phyloP scores from a whole-genome alignment of 192 early-diverging fungal genomes.

The Phycomyces nitens region DNA sequence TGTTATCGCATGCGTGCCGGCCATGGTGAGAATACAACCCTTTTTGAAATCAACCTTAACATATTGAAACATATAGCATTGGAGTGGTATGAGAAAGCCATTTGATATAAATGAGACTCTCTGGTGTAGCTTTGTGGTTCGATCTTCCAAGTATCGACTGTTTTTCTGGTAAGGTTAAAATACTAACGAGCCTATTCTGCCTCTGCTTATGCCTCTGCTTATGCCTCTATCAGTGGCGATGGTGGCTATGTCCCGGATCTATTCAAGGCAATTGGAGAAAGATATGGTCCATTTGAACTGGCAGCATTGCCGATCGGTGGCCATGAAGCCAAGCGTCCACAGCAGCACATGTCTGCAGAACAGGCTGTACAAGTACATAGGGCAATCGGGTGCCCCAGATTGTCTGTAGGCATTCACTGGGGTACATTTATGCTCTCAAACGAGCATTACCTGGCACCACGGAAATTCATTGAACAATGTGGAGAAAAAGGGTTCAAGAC shows the following conservation, averaged over 20 bases:
- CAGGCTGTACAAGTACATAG: constrained; percentile 42
- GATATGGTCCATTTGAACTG: constrained; percentile 44
- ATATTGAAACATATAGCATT: constrained; percentile 28
- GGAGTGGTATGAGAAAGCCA: constrained; percentile 36
- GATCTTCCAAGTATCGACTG: constrained; percentile 30
- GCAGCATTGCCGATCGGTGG: constrained; percentile 47
- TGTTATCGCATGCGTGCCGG: constrained; percentile 36
- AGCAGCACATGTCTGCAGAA: constrained; percentile 40
- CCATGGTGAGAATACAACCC: constrained; percentile 34
- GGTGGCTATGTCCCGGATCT: constrained; percentile 46
- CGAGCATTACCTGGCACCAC: constrained; percentile 43
- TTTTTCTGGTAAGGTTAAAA: constrained; percentile 38
- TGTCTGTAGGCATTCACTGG: constrained; percentile 50
- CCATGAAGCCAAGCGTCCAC: constrained; percentile 37
- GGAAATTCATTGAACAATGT: constrained; percentile 2
- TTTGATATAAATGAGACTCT: constrained; percentile 46
- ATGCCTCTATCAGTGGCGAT: constrained; percentile 18
- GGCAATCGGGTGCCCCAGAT: constrained; percentile 32
- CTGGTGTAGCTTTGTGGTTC: constrained; percentile 46
- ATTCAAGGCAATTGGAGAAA: constrained; percentile 43
- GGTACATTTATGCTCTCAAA: constrained; percentile 48
- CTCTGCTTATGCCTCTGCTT: not conserved
- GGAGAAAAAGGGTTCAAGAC: not conserved
- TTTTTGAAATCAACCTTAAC: constrained; percentile 8
- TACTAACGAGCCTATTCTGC: not conserved